A percentile compares a stretch with the other conserved stretches of the same genome.
These are phyloP conservation scores for Vitis amurensis DNA, from an alignment of 164 flowering plant species.

Conservation along the genomic window DNA sequence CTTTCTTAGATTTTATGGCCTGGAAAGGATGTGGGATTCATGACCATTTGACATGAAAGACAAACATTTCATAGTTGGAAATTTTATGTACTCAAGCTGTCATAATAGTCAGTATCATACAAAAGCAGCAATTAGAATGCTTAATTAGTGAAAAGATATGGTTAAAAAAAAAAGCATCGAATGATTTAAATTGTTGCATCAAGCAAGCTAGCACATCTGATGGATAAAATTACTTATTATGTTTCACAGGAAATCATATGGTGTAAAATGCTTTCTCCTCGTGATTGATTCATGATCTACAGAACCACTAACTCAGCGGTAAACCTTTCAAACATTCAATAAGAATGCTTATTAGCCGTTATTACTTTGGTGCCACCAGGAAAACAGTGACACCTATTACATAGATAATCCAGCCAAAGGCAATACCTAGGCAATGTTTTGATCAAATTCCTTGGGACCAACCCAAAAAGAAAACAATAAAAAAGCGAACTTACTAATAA, in stretches of 20 bases:
- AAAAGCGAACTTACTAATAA: constrained; percentile 29
- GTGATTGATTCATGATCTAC: neutral
- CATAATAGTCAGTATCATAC: too few relatives aligned
- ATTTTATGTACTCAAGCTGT: too few relatives aligned
- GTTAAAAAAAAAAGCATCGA: too few relatives aligned
- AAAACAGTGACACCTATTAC: neutral
- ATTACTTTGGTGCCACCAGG: too few relatives aligned
- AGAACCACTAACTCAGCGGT: neutral
- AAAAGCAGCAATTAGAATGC: too few relatives aligned
- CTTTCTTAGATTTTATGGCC: too few relatives aligned
- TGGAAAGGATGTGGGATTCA: too few relatives aligned
- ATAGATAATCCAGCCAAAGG: neutral
- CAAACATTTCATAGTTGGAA: too few relatives aligned
- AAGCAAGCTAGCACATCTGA: neutral
- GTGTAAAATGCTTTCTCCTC: neutral
- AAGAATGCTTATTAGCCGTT: neutral
- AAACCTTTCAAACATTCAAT: neutral
- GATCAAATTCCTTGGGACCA: neutral
- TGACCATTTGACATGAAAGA: too few relatives aligned
- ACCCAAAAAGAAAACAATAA: neutral
- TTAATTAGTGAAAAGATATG: too few relatives aligned
- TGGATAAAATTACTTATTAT: neutral
- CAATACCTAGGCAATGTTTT: neutral
- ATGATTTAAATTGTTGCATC: too few relatives aligned
- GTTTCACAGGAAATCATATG: neutral